Evolutionary conservation across 2,329 filamentous ascomycete species (phyloP).

Genomic region (Colletotrichum navitas): DNA sequence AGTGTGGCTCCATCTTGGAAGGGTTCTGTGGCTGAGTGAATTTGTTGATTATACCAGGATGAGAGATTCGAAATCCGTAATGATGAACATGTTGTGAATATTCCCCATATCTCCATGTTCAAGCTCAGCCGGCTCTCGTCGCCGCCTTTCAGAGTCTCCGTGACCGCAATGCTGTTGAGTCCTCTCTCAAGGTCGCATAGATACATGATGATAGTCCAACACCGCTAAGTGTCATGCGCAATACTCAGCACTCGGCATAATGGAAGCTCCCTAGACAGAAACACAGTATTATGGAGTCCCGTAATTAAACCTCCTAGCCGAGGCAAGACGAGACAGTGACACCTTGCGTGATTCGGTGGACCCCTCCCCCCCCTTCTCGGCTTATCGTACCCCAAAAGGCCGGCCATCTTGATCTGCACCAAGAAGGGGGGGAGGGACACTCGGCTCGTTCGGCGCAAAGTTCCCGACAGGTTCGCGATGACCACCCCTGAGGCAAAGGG

Average conservation of each 20-base stretch:
- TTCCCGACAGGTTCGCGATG: slow-evolving; percentile 1
- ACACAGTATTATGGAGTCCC: too few species aligned
- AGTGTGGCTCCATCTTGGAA: neutral
- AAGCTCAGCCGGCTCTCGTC: neutral
- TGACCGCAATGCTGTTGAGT: neutral
- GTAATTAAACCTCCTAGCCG: neutral
- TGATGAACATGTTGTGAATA: too few species aligned
- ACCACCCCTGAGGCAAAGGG: neutral
- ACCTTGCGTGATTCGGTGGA: slow-evolving; percentile 21
- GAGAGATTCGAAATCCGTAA: neutral
- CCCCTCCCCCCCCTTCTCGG: slow-evolving; percentile 3
- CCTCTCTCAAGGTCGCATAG: too few species aligned
- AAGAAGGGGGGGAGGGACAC: too few species aligned
- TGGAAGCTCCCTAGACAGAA: too few species aligned
- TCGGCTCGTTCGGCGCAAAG: slow-evolving; percentile 18
- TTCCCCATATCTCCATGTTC: neutral
- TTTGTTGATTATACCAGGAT: neutral
- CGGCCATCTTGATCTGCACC: neutral
- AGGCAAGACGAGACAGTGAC: neutral
- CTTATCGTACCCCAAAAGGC: slow-evolving; percentile 6
- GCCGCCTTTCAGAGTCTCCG: neutral
- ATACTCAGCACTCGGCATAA: too few species aligned
- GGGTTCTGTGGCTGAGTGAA: neutral
- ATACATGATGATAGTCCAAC: too few species aligned
- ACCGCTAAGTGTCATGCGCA: too few species aligned